Evolutionary conservation across 2,329 filamentous ascomycete genomes (phyloP).

Genomic region (Ophiostoma populinum): DNA sequence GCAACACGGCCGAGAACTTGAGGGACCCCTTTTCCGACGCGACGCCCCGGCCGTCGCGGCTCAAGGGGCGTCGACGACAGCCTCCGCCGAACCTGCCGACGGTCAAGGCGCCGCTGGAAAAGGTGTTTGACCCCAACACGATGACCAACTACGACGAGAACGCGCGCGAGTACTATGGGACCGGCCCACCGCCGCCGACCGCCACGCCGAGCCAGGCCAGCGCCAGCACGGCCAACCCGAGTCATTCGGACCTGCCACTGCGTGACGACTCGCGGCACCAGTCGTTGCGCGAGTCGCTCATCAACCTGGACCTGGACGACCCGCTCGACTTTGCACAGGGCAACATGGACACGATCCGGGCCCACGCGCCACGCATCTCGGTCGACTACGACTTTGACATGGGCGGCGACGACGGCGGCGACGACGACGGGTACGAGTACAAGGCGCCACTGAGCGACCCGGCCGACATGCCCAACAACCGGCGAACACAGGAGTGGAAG

Average conservation of each 20-base stretch:
- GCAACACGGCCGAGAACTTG: too few species aligned
- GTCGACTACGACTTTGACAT: slow-evolving; percentile 36
- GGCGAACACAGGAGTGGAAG: slow-evolving; percentile 32
- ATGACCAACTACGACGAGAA: slow-evolving; percentile 48
- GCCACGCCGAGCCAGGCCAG: slow-evolving; percentile 12
- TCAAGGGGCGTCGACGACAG: slow-evolving; percentile 30
- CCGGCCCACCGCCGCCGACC: slow-evolving; percentile 22
- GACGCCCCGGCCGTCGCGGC: slow-evolving; percentile 34
- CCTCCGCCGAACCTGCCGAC: slow-evolving; percentile 42
- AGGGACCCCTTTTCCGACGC: slow-evolving; percentile 1
- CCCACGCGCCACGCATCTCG: slow-evolving; percentile 23
- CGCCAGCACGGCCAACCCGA: slow-evolving; percentile 9
- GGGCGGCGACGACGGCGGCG: slow-evolving; percentile 31
- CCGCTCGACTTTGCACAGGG: slow-evolving; percentile 41
- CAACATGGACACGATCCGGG: slow-evolving; percentile 42
- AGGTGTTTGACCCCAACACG: slow-evolving; percentile 49
- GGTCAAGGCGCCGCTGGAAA: slow-evolving; percentile 42
- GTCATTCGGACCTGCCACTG: slow-evolving; percentile 38
- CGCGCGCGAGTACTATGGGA: slow-evolving; percentile 41
- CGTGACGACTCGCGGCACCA: slow-evolving; percentile 36
- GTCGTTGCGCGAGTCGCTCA: slow-evolving; percentile 43
- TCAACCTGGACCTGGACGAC: slow-evolving; percentile 40
- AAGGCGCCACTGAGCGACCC: slow-evolving; percentile 40
- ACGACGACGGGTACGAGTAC: slow-evolving; percentile 26
- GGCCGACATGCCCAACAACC: slow-evolving; percentile 27